Evolutionary conservation across 2,329 filamentous ascomycete species (phyloP).

Genomic region (Cordyceps cateniannulata): DNA sequence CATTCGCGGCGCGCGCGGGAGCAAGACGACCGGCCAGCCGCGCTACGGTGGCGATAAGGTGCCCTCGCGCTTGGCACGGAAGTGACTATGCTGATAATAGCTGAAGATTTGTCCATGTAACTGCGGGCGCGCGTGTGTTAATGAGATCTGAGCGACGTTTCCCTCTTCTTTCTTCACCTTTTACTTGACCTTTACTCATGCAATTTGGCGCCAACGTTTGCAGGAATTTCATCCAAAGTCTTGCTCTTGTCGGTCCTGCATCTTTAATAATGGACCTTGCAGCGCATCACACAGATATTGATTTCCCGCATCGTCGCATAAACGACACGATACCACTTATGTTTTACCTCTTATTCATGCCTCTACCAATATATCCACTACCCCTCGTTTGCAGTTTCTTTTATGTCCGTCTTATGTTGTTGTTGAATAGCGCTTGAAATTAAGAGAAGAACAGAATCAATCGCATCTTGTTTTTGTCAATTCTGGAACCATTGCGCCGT

Average conservation of each 20-base stretch:
- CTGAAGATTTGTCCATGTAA: neutral
- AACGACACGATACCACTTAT: conserved; percentile 5
- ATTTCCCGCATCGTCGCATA: neutral
- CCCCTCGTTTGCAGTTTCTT: neutral
- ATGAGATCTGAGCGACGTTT: neutral
- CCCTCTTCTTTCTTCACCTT: neutral
- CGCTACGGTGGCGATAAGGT: conserved; percentile 31
- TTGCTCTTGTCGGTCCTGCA: neutral
- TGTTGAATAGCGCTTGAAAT: neutral
- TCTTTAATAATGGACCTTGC: neutral
- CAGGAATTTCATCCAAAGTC: neutral
- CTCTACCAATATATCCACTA: neutral
- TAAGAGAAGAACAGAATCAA: neutral
- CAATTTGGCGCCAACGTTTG: neutral
- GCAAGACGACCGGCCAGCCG: conserved; percentile 19
- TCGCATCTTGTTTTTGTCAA: neutral
- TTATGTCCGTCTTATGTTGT: neutral
- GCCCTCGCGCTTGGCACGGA: conserved; percentile 16
- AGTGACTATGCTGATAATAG: neutral
- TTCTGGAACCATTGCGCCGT: too few relatives aligned
- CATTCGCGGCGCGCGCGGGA: neutral
- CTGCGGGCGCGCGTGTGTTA: neutral
- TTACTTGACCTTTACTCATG: neutral
- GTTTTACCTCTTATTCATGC: neutral
- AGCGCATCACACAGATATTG: neutral